These are phyloP conservation scores for Tubosaeta sp. DNA, from an alignment of 768 basidiomycete genomes.

Conservation along the genomic window DNA sequence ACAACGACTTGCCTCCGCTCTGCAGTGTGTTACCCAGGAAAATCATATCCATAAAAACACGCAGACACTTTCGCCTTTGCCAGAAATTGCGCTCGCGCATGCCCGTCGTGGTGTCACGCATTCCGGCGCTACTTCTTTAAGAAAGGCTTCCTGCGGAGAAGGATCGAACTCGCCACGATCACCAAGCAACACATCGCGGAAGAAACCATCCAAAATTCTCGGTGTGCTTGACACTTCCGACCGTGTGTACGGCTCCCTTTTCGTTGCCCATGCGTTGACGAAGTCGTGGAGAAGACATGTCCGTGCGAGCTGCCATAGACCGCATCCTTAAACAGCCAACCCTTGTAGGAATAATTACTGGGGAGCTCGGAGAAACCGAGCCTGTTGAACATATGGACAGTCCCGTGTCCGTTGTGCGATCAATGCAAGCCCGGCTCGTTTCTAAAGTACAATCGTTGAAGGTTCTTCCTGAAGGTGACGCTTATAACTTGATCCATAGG, in stretches of 20 bases:
- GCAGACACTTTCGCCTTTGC: slow-evolving; percentile 8
- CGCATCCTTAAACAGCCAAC: slow-evolving; percentile 24
- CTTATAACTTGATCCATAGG: slow-evolving; percentile 12
- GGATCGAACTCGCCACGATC: slow-evolving; percentile 1
- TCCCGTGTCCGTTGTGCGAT: neutral
- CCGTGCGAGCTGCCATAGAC: slow-evolving; percentile 29
- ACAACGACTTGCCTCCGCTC: slow-evolving; percentile 51
- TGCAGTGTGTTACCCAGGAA: slow-evolving; percentile 13
- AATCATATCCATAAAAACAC: slow-evolving; percentile 1
- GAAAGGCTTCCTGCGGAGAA: neutral
- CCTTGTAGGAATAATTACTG: slow-evolving; percentile 19
- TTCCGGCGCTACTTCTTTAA: neutral
- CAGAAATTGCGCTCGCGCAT: slow-evolving; percentile 26
- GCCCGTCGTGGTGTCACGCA: slow-evolving; percentile 13
- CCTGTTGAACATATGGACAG: neutral
- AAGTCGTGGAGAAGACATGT: slow-evolving; percentile 15
- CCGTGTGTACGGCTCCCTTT: slow-evolving; percentile 19
- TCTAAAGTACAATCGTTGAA: slow-evolving; percentile 11
- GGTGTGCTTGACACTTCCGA: slow-evolving; percentile 23
- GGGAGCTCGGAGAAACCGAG: neutral
- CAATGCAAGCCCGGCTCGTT: neutral
- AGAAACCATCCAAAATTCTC: slow-evolving; percentile 23
- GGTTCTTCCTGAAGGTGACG: neutral
- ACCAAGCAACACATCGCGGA: slow-evolving; percentile 6
- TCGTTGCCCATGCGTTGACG: slow-evolving; percentile 4